phyloP scores from a whole-genome alignment of 257 asterid species.

The Coffea eugenioides region DNA sequence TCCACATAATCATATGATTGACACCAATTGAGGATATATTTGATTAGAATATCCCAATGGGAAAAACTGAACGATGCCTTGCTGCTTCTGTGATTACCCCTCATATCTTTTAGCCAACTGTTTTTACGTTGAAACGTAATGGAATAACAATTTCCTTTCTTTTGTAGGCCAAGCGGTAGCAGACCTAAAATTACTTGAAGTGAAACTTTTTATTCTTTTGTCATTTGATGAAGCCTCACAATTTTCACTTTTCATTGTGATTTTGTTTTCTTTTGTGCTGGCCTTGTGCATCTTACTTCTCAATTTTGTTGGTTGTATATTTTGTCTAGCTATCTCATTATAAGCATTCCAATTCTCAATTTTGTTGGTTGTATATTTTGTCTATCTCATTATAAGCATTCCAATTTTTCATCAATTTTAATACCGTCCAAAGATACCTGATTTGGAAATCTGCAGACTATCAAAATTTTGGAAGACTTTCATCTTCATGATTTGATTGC shows the following conservation, averaged over 20 bases:
- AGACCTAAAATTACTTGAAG: neutral
- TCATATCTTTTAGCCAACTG: constrained; percentile 1
- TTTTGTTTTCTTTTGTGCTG: neutral
- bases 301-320: neutral
- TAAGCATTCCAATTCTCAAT: no score
- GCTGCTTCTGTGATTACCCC: neutral
- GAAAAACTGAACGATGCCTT: neutral
- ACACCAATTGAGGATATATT: neutral
- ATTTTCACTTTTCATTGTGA: neutral
- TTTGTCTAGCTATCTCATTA: neutral
- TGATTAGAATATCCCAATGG: constrained; percentile 11
- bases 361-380: neutral
- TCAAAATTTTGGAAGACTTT: neutral
- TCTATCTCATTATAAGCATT: neutral
- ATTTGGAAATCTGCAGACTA: neutral
- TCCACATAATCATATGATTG: constrained; percentile 6
- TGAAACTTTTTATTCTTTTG: neutral
- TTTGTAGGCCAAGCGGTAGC: neutral
- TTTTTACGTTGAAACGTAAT: neutral
- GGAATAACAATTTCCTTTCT: neutral
- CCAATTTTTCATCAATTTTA: neutral
- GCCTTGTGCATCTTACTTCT: neutral
- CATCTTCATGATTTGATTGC: constrained; percentile 2
- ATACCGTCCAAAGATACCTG: neutral
- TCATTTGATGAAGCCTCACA: no score